phyloP scores from a whole-genome alignment of 306 rosid species.

The Morella rubra region DNA sequence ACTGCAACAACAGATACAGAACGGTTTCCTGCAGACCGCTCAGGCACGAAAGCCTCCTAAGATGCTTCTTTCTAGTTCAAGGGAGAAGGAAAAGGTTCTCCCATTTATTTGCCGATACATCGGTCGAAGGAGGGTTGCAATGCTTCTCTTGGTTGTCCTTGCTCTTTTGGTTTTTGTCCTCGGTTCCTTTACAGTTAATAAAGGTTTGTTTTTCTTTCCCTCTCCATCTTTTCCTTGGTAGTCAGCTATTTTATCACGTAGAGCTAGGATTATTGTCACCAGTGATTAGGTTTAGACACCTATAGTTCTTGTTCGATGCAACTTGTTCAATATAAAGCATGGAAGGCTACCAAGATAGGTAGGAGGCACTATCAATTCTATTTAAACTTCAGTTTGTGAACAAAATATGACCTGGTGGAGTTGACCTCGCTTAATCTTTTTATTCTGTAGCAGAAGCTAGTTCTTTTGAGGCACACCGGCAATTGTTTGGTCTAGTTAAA shows the following conservation, averaged over 20 bases:
- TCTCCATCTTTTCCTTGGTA: background rate
- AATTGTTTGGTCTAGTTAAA: background rate
- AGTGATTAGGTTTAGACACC: constrained; percentile 8
- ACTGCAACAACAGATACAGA: constrained; percentile 62
- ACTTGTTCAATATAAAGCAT: constrained; percentile 3
- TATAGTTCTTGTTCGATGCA: background rate
- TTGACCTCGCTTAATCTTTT: constrained; percentile 20
- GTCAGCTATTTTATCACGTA: constrained; percentile 1
- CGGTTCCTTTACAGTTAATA: constrained; percentile 62
- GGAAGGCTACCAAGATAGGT: background rate
- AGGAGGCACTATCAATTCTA: background rate
- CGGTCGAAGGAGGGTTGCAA: constrained; percentile 69
- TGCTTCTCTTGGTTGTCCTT: constrained; percentile 72
- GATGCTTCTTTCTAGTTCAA: constrained; percentile 54
- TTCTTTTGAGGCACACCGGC: constrained; percentile 11
- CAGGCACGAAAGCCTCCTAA: constrained; percentile 68
- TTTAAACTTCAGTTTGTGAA: background rate
- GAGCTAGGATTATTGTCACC: constrained; percentile 9
- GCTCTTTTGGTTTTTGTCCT: constrained; percentile 67
- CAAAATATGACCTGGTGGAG: constrained; percentile 6
- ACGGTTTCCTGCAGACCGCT: constrained; percentile 42
- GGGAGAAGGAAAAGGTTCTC: constrained; percentile 78
- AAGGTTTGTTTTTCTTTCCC: constrained; percentile 50
- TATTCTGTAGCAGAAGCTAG: constrained; percentile 12
- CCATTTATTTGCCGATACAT: constrained; percentile 54